Base-by-base conservation (phyloP, 768 basidiomycete species). In the Solioccasus polychromus region DNA sequence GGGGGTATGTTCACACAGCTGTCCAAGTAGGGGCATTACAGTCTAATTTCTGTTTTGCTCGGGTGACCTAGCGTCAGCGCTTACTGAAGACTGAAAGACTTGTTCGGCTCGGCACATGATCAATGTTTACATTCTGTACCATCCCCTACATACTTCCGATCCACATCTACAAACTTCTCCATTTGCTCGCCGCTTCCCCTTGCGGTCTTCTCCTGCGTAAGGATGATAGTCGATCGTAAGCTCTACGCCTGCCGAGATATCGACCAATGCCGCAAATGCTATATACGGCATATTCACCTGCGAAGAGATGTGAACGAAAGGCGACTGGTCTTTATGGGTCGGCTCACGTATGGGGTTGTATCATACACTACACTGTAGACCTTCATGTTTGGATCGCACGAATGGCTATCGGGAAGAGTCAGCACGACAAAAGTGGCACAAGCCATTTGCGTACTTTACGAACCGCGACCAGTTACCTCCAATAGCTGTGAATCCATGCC, bases 401-500 rank as follows among this genome's bases (percentile, higher is more conserved):
- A 85, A 55, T 88, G 85, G 53, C 85, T 87, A 53, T n/a, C 46
- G 20, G 10, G 9, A 12, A n/a, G 18, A 15, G 5, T 53, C 36
- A 52, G 56, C 29, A 49, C 19, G 14, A 35, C 35, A 35, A 10
- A 44, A 5, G 19, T 8, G 3, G 26, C 4, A 12, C 24, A 25
- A 23, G 18, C n/a, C 14, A 22, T 31, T 26, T 12, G 30, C 80
- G 47, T 52, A 84, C 85, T 87, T 88, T 25, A 87, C 68, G 50
- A 87, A 88, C 4, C 84, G 74, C 8, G 83, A 82, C 85, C 85
- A 88, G 53, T 87, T 88, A 7, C 85, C 85, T 85, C 50, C 20
- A 39, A 39, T 35, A 29, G 29, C 4, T 19, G 35, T 53, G 43
- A 58, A 35, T 44, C 28, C 32, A 35, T 24, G 39, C 7, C 30